Percentiles rank a stretch among this genome's conserved stretches.
Evolutionary conservation across 805 yeast genomes (phyloP).

Genomic region (Priceomyces melissophilus): DNA sequence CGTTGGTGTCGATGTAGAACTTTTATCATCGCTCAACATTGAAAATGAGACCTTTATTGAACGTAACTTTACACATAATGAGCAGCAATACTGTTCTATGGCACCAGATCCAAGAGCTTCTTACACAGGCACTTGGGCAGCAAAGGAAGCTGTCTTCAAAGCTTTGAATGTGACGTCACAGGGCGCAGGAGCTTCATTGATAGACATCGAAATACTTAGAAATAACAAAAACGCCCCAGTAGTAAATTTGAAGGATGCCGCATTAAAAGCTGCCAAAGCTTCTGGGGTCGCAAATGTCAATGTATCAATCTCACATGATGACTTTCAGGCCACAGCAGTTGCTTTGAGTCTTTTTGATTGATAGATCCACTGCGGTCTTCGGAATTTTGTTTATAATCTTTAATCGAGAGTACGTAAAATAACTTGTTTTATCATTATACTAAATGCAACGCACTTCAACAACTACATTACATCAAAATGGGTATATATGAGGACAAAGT

Average conservation of each 20-base stretch:
- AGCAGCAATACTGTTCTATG: constrained; percentile 70
- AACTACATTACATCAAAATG: too few species aligned
- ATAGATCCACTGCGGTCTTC: background rate
- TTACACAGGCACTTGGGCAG: constrained; percentile 98
- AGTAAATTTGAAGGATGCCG: constrained; percentile 74
- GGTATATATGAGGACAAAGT: too few species aligned
- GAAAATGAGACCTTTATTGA: constrained; percentile 89
- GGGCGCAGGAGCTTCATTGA: constrained; percentile 94
- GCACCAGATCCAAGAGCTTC: constrained; percentile 84
- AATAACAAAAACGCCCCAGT: constrained; percentile 75
- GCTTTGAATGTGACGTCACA: constrained; percentile 82
- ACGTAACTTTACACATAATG: constrained; percentile 84
- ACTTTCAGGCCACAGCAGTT: constrained; percentile 95
- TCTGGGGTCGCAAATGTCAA: constrained; percentile 70
- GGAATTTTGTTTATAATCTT: background rate
- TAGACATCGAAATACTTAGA: constrained; percentile 83
- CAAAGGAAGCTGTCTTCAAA: constrained; percentile 98
- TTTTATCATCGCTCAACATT: constrained; percentile 73
- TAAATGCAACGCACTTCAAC: too few species aligned
- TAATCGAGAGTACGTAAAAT: too few species aligned
- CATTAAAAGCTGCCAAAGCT: constrained; percentile 65
- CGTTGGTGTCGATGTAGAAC: constrained; percentile 97
- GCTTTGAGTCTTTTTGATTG: constrained; percentile 61
- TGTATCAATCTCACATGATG: constrained; percentile 95
- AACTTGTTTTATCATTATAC: too few species aligned